Evolutionary conservation across 371 early-diverging fungal genomes (phyloP).

Genomic region (Mucor indicus): DNA sequence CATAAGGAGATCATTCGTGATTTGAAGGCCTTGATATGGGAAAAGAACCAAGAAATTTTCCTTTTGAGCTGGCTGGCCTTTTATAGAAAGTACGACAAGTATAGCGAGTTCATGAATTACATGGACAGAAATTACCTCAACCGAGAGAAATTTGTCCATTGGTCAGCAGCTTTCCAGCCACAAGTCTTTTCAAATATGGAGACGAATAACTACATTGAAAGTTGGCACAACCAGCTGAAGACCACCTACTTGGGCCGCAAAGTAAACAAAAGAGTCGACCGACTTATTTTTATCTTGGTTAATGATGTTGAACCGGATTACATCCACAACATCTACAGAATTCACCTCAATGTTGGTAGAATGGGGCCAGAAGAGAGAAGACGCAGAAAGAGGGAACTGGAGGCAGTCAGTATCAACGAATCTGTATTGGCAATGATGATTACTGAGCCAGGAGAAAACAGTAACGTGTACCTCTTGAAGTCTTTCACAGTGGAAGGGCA

Average conservation of each 20-base stretch:
- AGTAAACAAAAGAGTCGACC: not conserved
- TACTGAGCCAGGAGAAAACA: not conserved
- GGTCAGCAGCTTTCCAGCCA: slow-evolving; percentile 1
- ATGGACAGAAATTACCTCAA: no score
- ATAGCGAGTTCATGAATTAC: no score
- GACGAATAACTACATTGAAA: slow-evolving; percentile 16
- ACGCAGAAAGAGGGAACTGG: not conserved
- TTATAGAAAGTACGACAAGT: no score
- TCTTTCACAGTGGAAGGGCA: no score
- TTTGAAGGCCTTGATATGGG: no score
- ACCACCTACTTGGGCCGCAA: slow-evolving; percentile 1
- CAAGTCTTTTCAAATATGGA: slow-evolving; percentile 6
- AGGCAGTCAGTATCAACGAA: not conserved
- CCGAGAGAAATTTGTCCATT: not conserved
- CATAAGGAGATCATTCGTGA: no score
- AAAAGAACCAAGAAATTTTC: no score
- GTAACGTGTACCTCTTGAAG: no score
- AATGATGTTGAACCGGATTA: not conserved
- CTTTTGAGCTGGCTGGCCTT: no score
- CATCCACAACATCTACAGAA: not conserved
- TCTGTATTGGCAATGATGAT: not conserved
- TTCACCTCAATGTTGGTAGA: not conserved
- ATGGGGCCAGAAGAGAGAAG: slow-evolving; percentile 1
- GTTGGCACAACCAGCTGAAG: slow-evolving; percentile 20
- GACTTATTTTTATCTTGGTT: slow-evolving; percentile 1